Percentiles rank a stretch among this genome's conserved stretches.
These are phyloP conservation scores for Adansonia grandidieri DNA, from an alignment of 441 rosid species.

Conservation along the genomic window DNA sequence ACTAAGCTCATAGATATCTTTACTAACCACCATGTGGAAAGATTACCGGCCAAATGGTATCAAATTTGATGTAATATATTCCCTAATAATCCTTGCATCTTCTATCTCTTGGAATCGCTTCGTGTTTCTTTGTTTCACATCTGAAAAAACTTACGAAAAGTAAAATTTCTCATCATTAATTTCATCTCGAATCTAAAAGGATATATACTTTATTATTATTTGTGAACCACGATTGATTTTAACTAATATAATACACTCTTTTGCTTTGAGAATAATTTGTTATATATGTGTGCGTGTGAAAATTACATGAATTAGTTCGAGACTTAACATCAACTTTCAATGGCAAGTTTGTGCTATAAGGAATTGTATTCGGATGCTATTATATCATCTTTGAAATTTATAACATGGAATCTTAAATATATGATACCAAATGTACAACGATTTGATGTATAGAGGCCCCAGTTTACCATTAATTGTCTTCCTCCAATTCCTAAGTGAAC, in stretches of 20 bases:
- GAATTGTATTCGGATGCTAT: constrained; percentile 19
- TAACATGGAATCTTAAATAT: not conserved
- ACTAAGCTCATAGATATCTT: no score
- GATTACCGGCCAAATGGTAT: not conserved
- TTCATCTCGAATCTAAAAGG: not conserved
- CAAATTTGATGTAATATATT: not conserved
- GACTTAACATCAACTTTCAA: not conserved
- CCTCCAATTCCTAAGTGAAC: no score
- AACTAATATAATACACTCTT: not conserved
- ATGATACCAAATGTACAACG: constrained; percentile 4
- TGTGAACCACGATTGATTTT: not conserved
- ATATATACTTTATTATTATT: not conserved
- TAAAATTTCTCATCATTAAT: not conserved
- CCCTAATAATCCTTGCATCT: not conserved
- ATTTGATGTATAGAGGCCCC: constrained; percentile 24
- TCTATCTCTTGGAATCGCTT: not conserved
- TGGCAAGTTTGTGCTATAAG: not conserved
- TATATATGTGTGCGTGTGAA: not conserved
- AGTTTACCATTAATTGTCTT: not conserved
- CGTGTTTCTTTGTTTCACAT: not conserved
- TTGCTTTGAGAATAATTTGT: not conserved
- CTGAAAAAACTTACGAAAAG: not conserved
- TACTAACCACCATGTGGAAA: not conserved
- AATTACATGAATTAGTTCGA: not conserved
- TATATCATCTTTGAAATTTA: constrained; percentile 30